phyloP scores from a whole-genome alignment of 2,329 filamentous ascomycete species.

The Hymenoscyphus albidus region DNA sequence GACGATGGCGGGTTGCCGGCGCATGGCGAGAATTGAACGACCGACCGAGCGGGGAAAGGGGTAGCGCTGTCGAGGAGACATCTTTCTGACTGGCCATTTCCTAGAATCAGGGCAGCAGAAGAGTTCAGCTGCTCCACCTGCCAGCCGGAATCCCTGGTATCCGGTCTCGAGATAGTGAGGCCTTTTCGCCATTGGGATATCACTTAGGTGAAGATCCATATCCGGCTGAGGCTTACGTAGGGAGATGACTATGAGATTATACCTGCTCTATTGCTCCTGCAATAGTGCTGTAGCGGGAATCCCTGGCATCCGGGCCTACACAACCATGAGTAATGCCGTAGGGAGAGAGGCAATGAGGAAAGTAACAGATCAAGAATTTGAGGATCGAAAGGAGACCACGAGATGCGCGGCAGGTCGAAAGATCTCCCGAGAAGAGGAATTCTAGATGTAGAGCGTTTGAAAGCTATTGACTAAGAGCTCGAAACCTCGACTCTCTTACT shows the following conservation, averaged over 20 bases:
- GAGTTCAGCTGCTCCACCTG: too few species aligned
- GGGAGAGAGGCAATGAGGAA: conserved; percentile 7
- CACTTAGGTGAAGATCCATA: conserved; percentile 3
- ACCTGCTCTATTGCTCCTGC: conserved; percentile 3
- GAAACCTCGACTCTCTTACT: conserved; percentile 1
- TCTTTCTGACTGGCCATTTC: too few species aligned
- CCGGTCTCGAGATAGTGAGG: too few species aligned
- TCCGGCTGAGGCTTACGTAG: conserved; percentile 1
- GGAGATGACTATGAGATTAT: conserved; percentile 9
- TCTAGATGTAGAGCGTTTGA: conserved; percentile 11
- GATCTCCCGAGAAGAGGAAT: conserved; percentile 10
- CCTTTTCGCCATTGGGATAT: too few species aligned
- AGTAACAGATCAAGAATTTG: neutral
- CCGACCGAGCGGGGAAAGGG: too few species aligned
- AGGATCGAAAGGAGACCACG: neutral
- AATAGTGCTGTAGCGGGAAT: conserved; percentile 1
- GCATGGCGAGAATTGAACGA: too few species aligned
- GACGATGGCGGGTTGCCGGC: too few species aligned
- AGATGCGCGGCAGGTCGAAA: conserved; percentile 4
- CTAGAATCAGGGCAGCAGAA: too few species aligned
- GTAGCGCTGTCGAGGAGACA: too few species aligned
- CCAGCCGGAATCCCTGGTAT: too few species aligned
- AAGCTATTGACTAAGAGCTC: conserved; percentile 8
- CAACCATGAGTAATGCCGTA: conserved; percentile 2
- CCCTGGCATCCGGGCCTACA: conserved; percentile 8